A percentile compares a stretch with the other conserved stretches of the same genome.
Conservation (phyloP, 495 filamentous ascomycete genomes). For the Articulospora tetracladia region DNA sequence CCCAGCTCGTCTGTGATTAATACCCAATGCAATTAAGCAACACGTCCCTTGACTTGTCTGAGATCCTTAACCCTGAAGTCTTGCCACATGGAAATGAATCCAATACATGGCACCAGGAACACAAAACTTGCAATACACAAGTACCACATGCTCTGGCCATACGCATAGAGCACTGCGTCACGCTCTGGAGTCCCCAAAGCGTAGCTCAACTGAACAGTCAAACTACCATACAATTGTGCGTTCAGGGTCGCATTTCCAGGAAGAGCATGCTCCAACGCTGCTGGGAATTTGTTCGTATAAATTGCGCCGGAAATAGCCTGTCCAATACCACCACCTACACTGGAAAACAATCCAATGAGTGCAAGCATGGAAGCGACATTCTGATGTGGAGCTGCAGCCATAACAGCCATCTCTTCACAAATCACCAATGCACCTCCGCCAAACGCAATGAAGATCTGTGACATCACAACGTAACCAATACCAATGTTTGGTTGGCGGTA, state of each 20-base stretch:
- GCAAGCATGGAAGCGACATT: conserved; percentile 65
- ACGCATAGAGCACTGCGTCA: conserved; percentile 58
- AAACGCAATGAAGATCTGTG: conserved; percentile 76
- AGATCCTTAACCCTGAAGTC: conserved; percentile 51
- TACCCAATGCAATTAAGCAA: conserved; percentile 15
- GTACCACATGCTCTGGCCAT: conserved; percentile 41
- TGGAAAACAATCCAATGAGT: conserved; percentile 55
- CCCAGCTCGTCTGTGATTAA: no score
- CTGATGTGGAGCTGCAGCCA: conserved; percentile 62
- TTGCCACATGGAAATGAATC: conserved; percentile 39
- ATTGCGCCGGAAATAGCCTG: conserved; percentile 58
- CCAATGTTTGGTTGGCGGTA: conserved; percentile 54
- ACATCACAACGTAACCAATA: conserved; percentile 70
- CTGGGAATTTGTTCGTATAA: conserved; percentile 59
- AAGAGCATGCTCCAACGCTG: conserved; percentile 47
- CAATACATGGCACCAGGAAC: conserved; percentile 36
- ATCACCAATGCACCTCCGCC: conserved; percentile 57
- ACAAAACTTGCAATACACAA: conserved; percentile 20
- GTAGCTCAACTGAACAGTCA: conserved; percentile 55
- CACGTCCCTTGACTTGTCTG: conserved; percentile 34
- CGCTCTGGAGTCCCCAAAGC: conserved; percentile 53
- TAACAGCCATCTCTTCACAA: conserved; percentile 60
- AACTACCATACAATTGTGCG: conserved; percentile 50
- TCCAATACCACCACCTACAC: conserved; percentile 64
- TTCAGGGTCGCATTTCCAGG: conserved; percentile 44